Evolutionary conservation across 352 stramenopile species (phyloP).

Genomic region (Pythium graminicola): DNA sequence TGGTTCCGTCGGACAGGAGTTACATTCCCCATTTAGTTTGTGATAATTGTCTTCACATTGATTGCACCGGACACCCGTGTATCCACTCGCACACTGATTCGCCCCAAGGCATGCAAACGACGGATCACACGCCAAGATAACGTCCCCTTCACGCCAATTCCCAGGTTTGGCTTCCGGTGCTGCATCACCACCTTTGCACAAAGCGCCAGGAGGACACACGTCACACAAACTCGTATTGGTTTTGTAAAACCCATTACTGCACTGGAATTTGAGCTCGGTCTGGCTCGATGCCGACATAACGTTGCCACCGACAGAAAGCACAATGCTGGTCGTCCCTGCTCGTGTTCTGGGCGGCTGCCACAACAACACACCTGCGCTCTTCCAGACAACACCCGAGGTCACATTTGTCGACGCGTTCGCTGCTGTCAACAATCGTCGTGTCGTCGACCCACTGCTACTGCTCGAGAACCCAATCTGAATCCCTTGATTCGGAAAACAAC

Average conservation of each 20-base stretch:
- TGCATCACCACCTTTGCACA: conserved; percentile 42
- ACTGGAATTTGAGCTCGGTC: conserved; percentile 59
- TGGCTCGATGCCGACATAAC: conserved; percentile 47
- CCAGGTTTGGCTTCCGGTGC: conserved; percentile 37
- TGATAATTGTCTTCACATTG: conserved; percentile 42
- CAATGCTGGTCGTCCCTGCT: conserved; percentile 42
- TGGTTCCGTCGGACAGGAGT: conserved; percentile 42
- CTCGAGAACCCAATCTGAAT: conserved; percentile 33
- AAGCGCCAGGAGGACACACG: conserved; percentile 40
- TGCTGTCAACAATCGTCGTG: no score
- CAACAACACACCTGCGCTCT: conserved; percentile 37
- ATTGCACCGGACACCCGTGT: conserved; percentile 41
- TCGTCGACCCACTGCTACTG: no score
- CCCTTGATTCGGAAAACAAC: conserved; percentile 51
- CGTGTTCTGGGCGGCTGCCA: conserved; percentile 59
- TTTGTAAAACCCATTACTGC: conserved; percentile 49
- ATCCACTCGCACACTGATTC: conserved; percentile 42
- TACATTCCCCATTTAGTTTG: conserved; percentile 60
- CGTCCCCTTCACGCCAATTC: conserved; percentile 50
- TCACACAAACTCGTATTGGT: conserved; percentile 40
- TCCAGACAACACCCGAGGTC: conserved; percentile 38
- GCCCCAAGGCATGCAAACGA: conserved; percentile 47
- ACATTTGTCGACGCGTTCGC: conserved; percentile 6
- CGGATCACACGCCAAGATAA: conserved; percentile 48
- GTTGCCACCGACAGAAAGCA: conserved; percentile 54